Percentiles rank a stretch among this genome's conserved stretches.
These are phyloP conservation scores for Trichoderma arundinaceum DNA, from an alignment of 2,329 filamentous ascomycete genomes.

Conservation along the genomic window DNA sequence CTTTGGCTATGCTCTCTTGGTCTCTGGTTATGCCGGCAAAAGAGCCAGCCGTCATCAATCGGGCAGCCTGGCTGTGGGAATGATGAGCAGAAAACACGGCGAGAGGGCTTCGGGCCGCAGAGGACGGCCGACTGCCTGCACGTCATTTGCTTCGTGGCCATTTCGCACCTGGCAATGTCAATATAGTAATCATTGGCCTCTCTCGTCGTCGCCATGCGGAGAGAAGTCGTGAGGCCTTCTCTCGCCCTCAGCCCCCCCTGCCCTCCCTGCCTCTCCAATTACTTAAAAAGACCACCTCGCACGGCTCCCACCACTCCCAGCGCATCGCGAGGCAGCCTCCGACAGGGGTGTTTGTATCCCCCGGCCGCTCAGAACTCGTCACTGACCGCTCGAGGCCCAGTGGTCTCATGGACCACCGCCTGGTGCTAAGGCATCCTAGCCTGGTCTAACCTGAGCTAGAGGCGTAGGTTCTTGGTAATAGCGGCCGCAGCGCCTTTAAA, in stretches of 20 bases:
- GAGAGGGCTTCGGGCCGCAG: slow-evolving; percentile 14
- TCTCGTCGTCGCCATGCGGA: neutral
- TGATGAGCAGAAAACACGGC: neutral
- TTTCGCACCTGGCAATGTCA: neutral
- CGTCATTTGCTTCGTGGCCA: neutral
- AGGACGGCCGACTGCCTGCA: slow-evolving; percentile 9
- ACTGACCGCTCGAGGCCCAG: slow-evolving; percentile 10
- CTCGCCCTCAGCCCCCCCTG: neutral
- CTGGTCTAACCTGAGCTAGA: slow-evolving; percentile 12
- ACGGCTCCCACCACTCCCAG: neutral
- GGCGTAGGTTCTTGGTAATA: neutral
- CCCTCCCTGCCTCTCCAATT: neutral
- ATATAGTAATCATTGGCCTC: neutral
- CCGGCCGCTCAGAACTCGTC: neutral
- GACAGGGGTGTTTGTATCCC: neutral
- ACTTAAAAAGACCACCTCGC: neutral
- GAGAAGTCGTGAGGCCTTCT: neutral
- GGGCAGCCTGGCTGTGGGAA: neutral
- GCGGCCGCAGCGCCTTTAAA: slow-evolving; percentile 20
- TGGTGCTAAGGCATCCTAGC: slow-evolving; percentile 20
- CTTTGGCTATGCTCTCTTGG: slow-evolving; percentile 2
- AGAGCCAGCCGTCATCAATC: neutral
- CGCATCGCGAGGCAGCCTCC: neutral
- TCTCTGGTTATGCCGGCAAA: neutral
- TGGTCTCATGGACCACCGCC: slow-evolving; percentile 9